Evolutionary conservation across 2,329 filamentous ascomycete species (phyloP), one percentile per base, ranked within the genome.

Genomic region (Celoporthe dispersa): DNA sequence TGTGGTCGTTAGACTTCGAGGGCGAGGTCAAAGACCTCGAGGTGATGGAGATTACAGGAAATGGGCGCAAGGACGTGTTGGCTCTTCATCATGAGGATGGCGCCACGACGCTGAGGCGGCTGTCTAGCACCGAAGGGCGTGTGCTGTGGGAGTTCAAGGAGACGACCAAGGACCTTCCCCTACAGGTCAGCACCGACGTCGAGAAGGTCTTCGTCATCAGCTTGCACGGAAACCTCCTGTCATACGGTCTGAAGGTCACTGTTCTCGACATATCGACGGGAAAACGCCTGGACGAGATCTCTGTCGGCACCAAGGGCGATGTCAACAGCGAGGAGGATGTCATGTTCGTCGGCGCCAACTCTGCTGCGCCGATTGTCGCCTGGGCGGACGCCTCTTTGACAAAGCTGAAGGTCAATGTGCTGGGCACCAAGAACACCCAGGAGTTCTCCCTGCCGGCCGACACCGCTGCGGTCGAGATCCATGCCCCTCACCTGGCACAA

Each of bases 111-210:
- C 84, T 97, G 69, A 88, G 91, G 77, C 88, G 93, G 71, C 81
- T 98, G 73, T 88, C 93, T 76, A 93, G 92, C 0, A 84, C 85
- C 41, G 88, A 90, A 59, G 95, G 96, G 35, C 85, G 85, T 53
- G 86, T 92, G 1, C 88, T 92, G 59, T 98, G 96, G 95, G 91
- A 94, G 77, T 90, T 89, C 77, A 87, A 85, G 74, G 91, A 94
- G 76, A 82, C 81, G 68, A 91, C 86, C 78, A 88, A 88, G 72
- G 92, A 94, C 76, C 77, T 88, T 39, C 92, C 93, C 3, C 88
- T 95, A 72, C 93, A 96, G 80, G 84, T 91, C 86, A 83, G 93
- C 85, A 83, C 90, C 83, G 82, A 94, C 85, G 78, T 88, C 79
- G 76, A 91, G 83, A 81, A 89, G 85, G 85, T 96, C 70, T 96